A percentile compares a stretch with the other conserved stretches of the same genome.
These are phyloP conservation scores for Luffa aegyptiaca DNA, from an alignment of 306 rosid species.

Conservation along the genomic window DNA sequence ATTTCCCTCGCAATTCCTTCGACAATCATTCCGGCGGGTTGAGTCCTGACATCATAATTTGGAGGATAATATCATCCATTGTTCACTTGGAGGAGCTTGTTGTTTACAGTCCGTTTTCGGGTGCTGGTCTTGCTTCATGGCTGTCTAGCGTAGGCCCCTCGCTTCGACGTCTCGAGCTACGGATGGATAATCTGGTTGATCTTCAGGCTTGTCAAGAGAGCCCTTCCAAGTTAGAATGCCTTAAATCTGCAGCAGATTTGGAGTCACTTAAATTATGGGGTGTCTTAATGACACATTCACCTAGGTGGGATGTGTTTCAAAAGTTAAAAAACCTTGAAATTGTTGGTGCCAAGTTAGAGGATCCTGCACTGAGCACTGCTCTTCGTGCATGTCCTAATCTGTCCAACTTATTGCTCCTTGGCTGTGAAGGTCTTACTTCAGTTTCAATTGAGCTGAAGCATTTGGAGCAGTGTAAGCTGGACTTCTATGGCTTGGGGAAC, in stretches of 20 bases:
- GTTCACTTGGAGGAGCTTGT: slow-evolving; percentile 59
- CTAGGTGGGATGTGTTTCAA: slow-evolving; percentile 64
- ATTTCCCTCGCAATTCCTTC: slow-evolving; percentile 73
- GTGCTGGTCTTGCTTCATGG: slow-evolving; percentile 82
- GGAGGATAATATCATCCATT: slow-evolving; percentile 53
- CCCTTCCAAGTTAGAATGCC: slow-evolving; percentile 65
- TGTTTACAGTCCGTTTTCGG: slow-evolving; percentile 67
- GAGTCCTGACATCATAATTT: slow-evolving; percentile 46
- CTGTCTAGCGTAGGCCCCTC: slow-evolving; percentile 39
- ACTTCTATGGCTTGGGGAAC: slow-evolving; percentile 76
- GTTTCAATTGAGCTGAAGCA: slow-evolving; percentile 52
- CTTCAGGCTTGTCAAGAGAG: slow-evolving; percentile 29
- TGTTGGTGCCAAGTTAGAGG: slow-evolving; percentile 72
- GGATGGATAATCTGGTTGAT: slow-evolving; percentile 68
- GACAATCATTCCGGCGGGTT: slow-evolving; percentile 32
- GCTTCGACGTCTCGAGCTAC: slow-evolving; percentile 65
- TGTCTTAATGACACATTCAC: slow-evolving; percentile 57
- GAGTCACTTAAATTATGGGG: slow-evolving; percentile 86
- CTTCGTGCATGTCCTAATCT: slow-evolving; percentile 59
- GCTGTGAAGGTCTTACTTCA: slow-evolving; percentile 67
- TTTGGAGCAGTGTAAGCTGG: slow-evolving; percentile 73
- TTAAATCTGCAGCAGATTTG: slow-evolving; percentile 49
- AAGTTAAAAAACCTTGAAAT: slow-evolving; percentile 75
- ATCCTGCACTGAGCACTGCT: slow-evolving; percentile 36
- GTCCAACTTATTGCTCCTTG: slow-evolving; percentile 61